phyloP scores from a whole-genome alignment of 805 yeast genomes.

The Saccharomyces mikatae region DNA sequence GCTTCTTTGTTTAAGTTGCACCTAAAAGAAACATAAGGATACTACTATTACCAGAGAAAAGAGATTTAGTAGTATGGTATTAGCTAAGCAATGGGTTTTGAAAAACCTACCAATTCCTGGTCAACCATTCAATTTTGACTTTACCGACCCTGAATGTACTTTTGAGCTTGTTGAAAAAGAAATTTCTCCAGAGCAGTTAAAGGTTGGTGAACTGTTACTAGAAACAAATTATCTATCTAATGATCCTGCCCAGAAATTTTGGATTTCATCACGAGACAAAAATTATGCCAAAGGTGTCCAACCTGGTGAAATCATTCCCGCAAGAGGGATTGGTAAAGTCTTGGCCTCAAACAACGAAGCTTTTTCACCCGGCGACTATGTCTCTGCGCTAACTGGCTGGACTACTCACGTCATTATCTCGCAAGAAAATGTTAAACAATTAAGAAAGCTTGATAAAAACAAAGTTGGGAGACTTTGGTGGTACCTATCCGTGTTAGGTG shows the following conservation, averaged over 20 bases:
- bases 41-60: neutral
- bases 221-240: constrained; percentile 43
- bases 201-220: constrained; percentile 38
- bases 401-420: constrained; percentile 36
- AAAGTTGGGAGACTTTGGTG: constrained; percentile 33
- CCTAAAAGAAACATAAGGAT: neutral
- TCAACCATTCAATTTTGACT: constrained; percentile 21
- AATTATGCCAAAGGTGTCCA: constrained; percentile 31
- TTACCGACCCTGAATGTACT: constrained; percentile 21
- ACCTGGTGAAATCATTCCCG: constrained; percentile 37
- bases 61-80: constrained; percentile 8
- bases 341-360: constrained; percentile 38
- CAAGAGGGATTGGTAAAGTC: constrained; percentile 46
- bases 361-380: constrained; percentile 38
- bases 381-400: constrained; percentile 40
- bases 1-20: neutral
- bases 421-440: constrained; percentile 9
- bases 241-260: constrained; percentile 56
- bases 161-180: constrained; percentile 22
- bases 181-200: constrained; percentile 19
- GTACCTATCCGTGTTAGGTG: constrained; percentile 44
- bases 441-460: constrained; percentile 16
- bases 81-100: constrained; percentile 29
- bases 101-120: constrained; percentile 23
- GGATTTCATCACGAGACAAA: constrained; percentile 36